Evolutionary conservation across 2,329 filamentous ascomycete species (phyloP).

Genomic region (Monosporascus sp.): DNA sequence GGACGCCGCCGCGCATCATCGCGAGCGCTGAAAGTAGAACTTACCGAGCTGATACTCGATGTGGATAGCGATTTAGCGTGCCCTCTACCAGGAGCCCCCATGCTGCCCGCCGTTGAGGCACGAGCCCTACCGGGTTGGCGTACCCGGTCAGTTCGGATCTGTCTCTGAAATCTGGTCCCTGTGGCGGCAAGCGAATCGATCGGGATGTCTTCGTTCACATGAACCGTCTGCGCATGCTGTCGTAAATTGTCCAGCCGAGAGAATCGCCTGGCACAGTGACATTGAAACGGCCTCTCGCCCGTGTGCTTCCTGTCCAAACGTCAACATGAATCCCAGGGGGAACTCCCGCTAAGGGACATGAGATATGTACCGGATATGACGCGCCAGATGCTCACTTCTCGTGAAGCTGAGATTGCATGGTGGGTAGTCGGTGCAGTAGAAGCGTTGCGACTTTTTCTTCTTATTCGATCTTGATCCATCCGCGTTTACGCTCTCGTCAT

Average conservation of each 20-base stretch:
- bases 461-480: slow-evolving; percentile 69
- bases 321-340: slow-evolving; percentile 14
- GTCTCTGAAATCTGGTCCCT: slow-evolving; percentile 84
- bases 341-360: background rate
- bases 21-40: slow-evolving; percentile 60
- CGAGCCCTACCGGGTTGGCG: slow-evolving; percentile 69
- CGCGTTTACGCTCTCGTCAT: slow-evolving; percentile 58
- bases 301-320: slow-evolving; percentile 74
- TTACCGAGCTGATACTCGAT: slow-evolving; percentile 73
- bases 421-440: slow-evolving; percentile 93
- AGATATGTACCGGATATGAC: slow-evolving; percentile 74
- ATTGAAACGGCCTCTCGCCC: slow-evolving; percentile 92
- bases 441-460: slow-evolving; percentile 95
- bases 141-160: slow-evolving; percentile 82
- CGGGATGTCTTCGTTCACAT: slow-evolving; percentile 96
- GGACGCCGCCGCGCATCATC: slow-evolving; percentile 68
- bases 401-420: slow-evolving; percentile 95
- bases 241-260: slow-evolving; percentile 91
- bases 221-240: slow-evolving; percentile 95
- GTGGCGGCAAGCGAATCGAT: slow-evolving; percentile 88
- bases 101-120: slow-evolving; percentile 71
- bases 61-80: slow-evolving; percentile 83
- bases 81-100: slow-evolving; percentile 65
- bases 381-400: slow-evolving; percentile 86
- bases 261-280: slow-evolving; percentile 89